These are phyloP conservation scores for Pulveroboletus sp. DNA, from an alignment of 768 basidiomycete genomes.

Conservation along the genomic window DNA sequence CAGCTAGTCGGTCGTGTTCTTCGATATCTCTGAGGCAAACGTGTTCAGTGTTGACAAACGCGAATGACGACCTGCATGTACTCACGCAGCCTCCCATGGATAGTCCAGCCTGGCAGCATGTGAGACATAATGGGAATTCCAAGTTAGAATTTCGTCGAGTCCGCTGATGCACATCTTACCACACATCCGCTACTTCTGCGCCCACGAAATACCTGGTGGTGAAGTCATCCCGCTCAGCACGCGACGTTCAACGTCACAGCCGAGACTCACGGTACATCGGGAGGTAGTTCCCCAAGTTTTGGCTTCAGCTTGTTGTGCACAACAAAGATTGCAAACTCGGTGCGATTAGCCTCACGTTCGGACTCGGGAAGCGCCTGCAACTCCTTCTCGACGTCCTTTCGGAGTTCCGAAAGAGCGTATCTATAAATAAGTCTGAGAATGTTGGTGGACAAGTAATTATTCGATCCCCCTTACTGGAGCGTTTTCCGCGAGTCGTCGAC, in stretches of 20 bases:
- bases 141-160: slow-evolving; percentile 5
- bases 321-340: slow-evolving; percentile 89
- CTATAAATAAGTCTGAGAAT: slow-evolving; percentile 34
- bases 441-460: neutral
- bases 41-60: neutral
- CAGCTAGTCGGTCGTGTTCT: slow-evolving; percentile 64
- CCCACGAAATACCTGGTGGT: slow-evolving; percentile 70
- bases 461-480: slow-evolving; percentile 55
- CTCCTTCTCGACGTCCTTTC: slow-evolving; percentile 80
- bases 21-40: slow-evolving; percentile 57
- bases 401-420: slow-evolving; percentile 86
- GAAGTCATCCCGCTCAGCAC: slow-evolving; percentile 1
- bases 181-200: slow-evolving; percentile 65
- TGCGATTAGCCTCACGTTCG: slow-evolving; percentile 68
- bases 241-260: neutral
- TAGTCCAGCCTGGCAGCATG: slow-evolving; percentile 61
- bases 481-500: slow-evolving; percentile 89
- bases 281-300: slow-evolving; percentile 73
- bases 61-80: slow-evolving; percentile 1
- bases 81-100: slow-evolving; percentile 78
- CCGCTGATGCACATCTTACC: slow-evolving; percentile 43
- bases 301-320: slow-evolving; percentile 91
- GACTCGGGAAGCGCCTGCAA: slow-evolving; percentile 59
- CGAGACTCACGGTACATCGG: slow-evolving; percentile 52
- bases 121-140: too few species aligned